Evolutionary conservation across 176 grass and related monocot species (phyloP), one percentile per base, ranked within the genome.

Genomic region (Oryza rufipogon): DNA sequence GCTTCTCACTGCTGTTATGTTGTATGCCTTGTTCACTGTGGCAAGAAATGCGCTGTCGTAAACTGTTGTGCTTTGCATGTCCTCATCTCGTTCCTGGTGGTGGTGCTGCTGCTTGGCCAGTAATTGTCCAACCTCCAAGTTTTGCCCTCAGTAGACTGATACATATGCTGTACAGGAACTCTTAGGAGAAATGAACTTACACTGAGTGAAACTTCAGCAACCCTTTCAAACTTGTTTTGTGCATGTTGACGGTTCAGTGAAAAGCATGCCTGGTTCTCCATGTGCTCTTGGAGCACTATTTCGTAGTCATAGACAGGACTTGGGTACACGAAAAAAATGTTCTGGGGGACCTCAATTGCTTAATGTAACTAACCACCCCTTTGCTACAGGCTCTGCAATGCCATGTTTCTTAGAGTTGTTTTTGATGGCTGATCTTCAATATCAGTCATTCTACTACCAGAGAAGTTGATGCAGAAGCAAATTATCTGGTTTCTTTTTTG

Each of bases 31-130:
- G 66, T 83, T 83, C 48, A 42, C 9, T 63, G 83, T 86, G 19
- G 70, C 85, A 76, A 81, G 75, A 61, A 78, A 79, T 84, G 80
- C 41, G 15, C 30, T 89, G 17, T 88, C 49, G 1, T 74, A 30
- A 33, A 6, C 26, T 52, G 15, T 74, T 79, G 66, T 72, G 76
- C 71, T 41, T 22, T 76, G 34, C 34, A 63, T 63, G n/a, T 23
- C 58, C n/a, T 22, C 58, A 14, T 83, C 74, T 83, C 44, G 9
- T 68, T 69, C 68, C 56, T 69, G 28, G 11, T 72, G 68, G 33
- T 38, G 19, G n/a, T 15, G 25, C 15, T 22, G 44, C 14, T 74
- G 41, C 68, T 83, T n/a, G 85, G 78, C 33, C 4, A 74, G 73
- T 69, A 71, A 74, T 81, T 71, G 20, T 78, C 19, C 71, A 82